These are phyloP conservation scores for Trichocladium uniseriatum DNA, from an alignment of 495 filamentous ascomycete species.

Conservation along the genomic window DNA sequence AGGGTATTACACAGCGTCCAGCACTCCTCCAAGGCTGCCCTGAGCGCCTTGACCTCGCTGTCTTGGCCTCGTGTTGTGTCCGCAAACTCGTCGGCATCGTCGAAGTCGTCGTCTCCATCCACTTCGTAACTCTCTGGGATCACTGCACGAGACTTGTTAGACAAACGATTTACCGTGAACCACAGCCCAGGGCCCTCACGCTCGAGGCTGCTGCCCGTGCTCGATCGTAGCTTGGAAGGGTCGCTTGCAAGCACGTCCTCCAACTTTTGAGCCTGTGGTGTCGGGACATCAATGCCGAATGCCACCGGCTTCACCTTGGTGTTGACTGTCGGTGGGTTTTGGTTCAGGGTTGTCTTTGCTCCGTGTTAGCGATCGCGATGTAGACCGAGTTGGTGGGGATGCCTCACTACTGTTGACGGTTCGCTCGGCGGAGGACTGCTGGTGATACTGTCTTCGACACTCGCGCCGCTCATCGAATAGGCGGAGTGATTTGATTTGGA, in stretches of 20 bases:
- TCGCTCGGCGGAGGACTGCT: conserved; percentile 30
- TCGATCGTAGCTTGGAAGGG: conserved; percentile 34
- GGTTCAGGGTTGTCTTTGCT: conserved; percentile 27
- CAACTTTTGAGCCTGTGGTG: conserved; percentile 73
- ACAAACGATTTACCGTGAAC: neutral
- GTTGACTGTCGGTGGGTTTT: conserved; percentile 51
- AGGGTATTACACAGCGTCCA: conserved; percentile 93
- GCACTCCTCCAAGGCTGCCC: conserved; percentile 72
- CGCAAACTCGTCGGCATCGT: conserved; percentile 35
- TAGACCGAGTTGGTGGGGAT: neutral
- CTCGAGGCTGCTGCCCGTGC: conserved; percentile 58
- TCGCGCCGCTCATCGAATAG: conserved; percentile 17
- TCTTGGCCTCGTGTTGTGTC: conserved; percentile 41
- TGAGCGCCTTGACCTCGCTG: conserved; percentile 60
- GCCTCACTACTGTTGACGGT: conserved; percentile 24
- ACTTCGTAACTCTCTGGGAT: conserved; percentile 41
- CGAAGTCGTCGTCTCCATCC: conserved; percentile 34
- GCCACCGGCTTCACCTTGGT: conserved; percentile 58
- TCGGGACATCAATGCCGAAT: conserved; percentile 59
- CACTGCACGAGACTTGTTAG: conserved; percentile 23
- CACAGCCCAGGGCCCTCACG: conserved; percentile 37
- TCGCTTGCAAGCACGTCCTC: conserved; percentile 48
- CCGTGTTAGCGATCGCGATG: conserved; percentile 10
- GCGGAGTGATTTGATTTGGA: conserved; percentile 18
- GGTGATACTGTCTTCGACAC: conserved; percentile 16